Evolutionary conservation across 1,139 yeast genomes (phyloP), one percentile per base, ranked within the genome.

Genomic region (Saccharomyces pastorianus): DNA sequence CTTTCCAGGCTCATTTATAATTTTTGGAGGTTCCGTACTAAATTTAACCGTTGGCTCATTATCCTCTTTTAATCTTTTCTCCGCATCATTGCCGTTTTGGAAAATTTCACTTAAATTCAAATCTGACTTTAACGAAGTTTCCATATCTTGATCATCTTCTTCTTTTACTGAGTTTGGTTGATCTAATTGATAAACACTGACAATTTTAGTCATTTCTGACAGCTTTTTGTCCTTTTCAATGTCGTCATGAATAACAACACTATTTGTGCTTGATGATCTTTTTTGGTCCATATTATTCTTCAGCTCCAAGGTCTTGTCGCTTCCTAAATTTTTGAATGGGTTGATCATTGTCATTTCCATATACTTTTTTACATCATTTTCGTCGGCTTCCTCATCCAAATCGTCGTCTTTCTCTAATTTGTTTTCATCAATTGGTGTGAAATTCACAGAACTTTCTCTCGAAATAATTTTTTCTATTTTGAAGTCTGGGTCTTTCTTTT

Each of bases 291-390:
- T 13, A 14, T 27, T 46, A 9, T 46, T 41, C 25, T 23, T 46
- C 51, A 32, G 3, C 38, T 47, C 50, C 48, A 55, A 29, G 53
- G 53, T 2, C 58, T 57, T 20, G 51, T 54, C 52, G 3, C 17
- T 14, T 25, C 20, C 31, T 25, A 32, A 26, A n/a, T 61, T 71
- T 13, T 20, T 46, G 46, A 67, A 62, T 3, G 75, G 75, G 46
- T 72, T 72, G 14, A 73, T 72, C 76, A 72, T 73, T 0, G 76
- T 72, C 71, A 73, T 72, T 47, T 73, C 75, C 51, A 66, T 57
- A 26, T 62, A 59, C 7, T 55, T 61, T 44, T 61, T 66, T 3
- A 66, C 65, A 5, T 60, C 61, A 6, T 55, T 47, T 2, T 57
- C 58, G 26, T 56, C 51, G 1, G 49, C 47, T 6, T 51, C 59